phyloP scores from a whole-genome alignment of 2,329 filamentous ascomycete species.

The Sphaerulina musiva region DNA sequence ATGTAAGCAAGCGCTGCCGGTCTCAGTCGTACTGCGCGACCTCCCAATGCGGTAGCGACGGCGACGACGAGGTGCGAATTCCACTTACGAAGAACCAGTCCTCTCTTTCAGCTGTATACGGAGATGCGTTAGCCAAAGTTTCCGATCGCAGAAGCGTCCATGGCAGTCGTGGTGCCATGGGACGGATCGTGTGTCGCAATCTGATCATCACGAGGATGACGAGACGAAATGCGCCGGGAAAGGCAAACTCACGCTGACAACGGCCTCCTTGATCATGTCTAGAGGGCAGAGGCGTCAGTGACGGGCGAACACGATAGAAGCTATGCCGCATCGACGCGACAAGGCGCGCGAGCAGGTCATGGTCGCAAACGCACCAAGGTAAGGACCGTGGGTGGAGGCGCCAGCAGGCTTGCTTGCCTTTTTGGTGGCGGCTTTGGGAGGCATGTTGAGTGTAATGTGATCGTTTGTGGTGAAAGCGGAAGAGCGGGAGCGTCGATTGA shows the following conservation, averaged over 20 bases:
- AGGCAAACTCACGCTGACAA: constrained; percentile 60
- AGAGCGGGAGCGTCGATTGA: constrained; percentile 18
- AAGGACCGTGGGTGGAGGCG: constrained; percentile 56
- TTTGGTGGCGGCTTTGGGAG: constrained; percentile 19
- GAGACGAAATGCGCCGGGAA: constrained; percentile 40
- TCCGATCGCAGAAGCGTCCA: constrained; percentile 11
- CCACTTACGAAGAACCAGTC: constrained; percentile 61
- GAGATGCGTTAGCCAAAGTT: constrained; percentile 44
- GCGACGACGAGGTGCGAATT: constrained; percentile 26
- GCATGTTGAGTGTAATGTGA: constrained; percentile 18
- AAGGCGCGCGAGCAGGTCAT: constrained; percentile 19
- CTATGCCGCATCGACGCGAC: constrained; percentile 15
- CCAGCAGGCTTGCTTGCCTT: constrained; percentile 37
- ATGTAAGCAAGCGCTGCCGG: constrained; percentile 24
- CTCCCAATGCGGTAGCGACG: constrained; percentile 16
- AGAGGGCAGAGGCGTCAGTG: constrained; percentile 46
- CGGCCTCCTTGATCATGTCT: constrained; percentile 70
- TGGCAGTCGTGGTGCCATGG: constrained; percentile 9
- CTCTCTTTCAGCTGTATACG: constrained; percentile 60
- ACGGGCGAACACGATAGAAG: constrained; percentile 33
- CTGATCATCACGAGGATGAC: constrained; percentile 14
- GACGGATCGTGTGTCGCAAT: constrained; percentile 24
- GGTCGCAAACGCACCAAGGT: constrained; percentile 55
- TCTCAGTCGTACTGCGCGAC: constrained; percentile 13
- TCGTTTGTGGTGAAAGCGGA: constrained; percentile 13